phyloP scores from a whole-genome alignment of 768 basidiomycete species.

The Rhodocollybia butyracea region DNA sequence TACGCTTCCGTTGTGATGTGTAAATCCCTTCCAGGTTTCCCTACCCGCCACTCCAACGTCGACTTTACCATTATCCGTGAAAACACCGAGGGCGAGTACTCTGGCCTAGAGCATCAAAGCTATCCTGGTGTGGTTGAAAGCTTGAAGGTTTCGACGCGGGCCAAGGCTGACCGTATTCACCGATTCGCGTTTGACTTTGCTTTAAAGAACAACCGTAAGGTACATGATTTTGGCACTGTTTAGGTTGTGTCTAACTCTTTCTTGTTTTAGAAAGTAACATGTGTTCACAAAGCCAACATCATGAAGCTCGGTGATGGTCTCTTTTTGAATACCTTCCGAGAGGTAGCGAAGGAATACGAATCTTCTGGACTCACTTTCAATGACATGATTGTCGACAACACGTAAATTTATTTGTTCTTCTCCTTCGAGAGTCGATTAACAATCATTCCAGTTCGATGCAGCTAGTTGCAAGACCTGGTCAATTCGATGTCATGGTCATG shows the following conservation, averaged over 20 bases:
- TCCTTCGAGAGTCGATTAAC: neutral
- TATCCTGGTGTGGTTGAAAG: constrained; percentile 98
- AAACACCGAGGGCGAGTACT: constrained; percentile 99
- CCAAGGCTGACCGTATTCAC: constrained; percentile 94
- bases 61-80: constrained; percentile 99
- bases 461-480: constrained; percentile 90
- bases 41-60: constrained; percentile 94
- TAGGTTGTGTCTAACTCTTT: neutral
- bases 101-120: constrained; percentile 95
- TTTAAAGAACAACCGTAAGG: constrained; percentile 97
- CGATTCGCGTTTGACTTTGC: constrained; percentile 99
- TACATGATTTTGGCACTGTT: constrained; percentile 22
- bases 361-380: constrained; percentile 88
- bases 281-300: constrained; percentile 99
- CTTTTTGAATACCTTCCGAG: constrained; percentile 97
- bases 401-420: constrained; percentile 46
- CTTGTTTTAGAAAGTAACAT: constrained; percentile 85
- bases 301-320: constrained; percentile 99
- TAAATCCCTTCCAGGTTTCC: constrained; percentile 95
- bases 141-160: constrained; percentile 93
- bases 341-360: constrained; percentile 95
- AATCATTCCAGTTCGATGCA: constrained; percentile 85
- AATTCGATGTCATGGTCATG: constrained; percentile 99
- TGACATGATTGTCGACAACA: constrained; percentile 99
- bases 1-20: constrained; percentile 98